Percentiles rank a stretch among this genome's conserved stretches.
phyloP scores from a whole-genome alignment of 352 stramenopile genomes.

The Phytophthora pisi region DNA sequence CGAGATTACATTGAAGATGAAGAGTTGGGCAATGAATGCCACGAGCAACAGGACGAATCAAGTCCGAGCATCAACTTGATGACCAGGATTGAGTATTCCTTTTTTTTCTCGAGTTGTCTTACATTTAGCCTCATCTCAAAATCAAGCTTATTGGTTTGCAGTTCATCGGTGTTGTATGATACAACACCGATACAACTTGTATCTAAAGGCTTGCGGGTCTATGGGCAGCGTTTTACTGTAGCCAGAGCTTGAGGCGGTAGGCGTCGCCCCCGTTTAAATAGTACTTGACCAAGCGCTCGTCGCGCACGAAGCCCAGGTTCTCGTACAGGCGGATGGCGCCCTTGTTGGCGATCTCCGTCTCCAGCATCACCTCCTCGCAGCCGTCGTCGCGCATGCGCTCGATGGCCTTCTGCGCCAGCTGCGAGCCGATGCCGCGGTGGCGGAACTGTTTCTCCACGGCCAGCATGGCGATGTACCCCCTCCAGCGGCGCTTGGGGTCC shows the following conservation, averaged over 20 bases:
- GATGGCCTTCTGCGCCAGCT: conserved; percentile 88
- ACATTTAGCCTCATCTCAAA: too few relatives aligned
- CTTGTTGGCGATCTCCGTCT: conserved; percentile 94
- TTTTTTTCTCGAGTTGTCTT: neutral
- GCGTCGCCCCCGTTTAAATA: conserved; percentile 96
- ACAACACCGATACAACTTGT: too few relatives aligned
- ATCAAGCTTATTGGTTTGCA: neutral
- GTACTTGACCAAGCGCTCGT: conserved; percentile 94
- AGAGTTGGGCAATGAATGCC: neutral
- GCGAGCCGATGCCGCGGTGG: conserved; percentile 91
- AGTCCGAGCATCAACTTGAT: conserved; percentile 5
- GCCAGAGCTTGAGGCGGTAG: conserved; percentile 93
- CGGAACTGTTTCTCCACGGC: conserved; percentile 91
- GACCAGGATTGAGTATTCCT: neutral
- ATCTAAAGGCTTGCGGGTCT: neutral
- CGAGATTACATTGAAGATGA: neutral
- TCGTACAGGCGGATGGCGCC: conserved; percentile 93
- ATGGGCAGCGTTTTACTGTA: conserved; percentile 46
- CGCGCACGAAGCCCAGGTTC: conserved; percentile 93
- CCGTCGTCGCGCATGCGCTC: conserved; percentile 83
- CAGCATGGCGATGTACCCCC: conserved; percentile 96
- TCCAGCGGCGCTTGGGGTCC: conserved; percentile 47
- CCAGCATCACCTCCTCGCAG: conserved; percentile 92
- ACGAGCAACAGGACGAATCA: neutral
- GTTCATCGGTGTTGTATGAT: neutral